Conservation (phyloP, 2,329 filamentous ascomycete genomes). For the Aspergillus terreus region DNA sequence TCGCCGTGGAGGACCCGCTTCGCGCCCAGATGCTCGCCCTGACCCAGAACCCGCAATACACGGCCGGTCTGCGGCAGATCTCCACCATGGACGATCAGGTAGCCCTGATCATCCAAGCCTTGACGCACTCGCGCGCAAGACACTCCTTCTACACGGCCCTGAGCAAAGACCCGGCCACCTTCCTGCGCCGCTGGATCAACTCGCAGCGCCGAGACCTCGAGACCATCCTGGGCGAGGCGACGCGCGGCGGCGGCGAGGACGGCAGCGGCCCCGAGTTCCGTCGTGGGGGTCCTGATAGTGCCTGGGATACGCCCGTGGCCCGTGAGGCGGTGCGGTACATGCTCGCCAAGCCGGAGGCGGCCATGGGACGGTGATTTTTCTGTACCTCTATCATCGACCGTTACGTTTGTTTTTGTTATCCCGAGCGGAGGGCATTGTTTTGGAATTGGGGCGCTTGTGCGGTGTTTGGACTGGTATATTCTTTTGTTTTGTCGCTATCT, state of each 20-base stretch:
- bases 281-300: conserved; percentile 53
- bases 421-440: conserved; percentile 10
- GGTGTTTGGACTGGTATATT: conserved; percentile 5
- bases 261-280: conserved; percentile 45
- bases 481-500: not conserved
- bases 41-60: conserved; percentile 66
- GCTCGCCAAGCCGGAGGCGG: conserved; percentile 49
- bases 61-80: conserved; percentile 71
- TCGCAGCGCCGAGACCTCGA: conserved; percentile 89
- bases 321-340: conserved; percentile 60
- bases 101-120: conserved; percentile 74
- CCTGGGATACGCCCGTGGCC: conserved; percentile 61
- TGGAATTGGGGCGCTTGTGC: conserved; percentile 14
- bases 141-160: conserved; percentile 81
- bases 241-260: conserved; percentile 56
- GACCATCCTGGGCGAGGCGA: conserved; percentile 78
- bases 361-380: conserved; percentile 17
- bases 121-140: conserved; percentile 82
- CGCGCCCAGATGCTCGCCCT: conserved; percentile 63
- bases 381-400: no score
- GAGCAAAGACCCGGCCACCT: conserved; percentile 75
- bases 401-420: not conserved
- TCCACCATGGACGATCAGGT: conserved; percentile 78
- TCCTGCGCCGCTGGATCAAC: conserved; percentile 82
- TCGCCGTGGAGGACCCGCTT: conserved; percentile 79